Percentiles rank a stretch among this genome's conserved stretches.
These are phyloP conservation scores for Alternaria sp. DNA, from an alignment of 2,329 filamentous ascomycete genomes.

Conservation along the genomic window DNA sequence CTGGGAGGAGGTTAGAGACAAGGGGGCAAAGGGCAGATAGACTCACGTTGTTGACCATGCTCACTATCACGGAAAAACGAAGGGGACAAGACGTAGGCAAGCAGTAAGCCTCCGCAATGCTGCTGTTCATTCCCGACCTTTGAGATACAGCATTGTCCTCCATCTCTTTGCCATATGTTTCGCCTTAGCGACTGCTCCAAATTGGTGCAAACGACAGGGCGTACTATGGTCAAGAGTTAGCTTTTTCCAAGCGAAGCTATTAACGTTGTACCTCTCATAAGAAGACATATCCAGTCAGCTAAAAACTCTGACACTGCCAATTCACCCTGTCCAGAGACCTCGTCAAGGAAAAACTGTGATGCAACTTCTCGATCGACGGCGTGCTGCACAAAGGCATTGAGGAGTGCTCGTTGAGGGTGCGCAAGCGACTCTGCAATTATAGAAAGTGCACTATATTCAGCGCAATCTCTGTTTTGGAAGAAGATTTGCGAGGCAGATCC, in stretches of 20 bases:
- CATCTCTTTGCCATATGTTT: slow-evolving; percentile 28
- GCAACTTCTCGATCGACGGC: slow-evolving; percentile 17
- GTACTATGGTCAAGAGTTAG: slow-evolving; percentile 7
- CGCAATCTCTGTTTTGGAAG: too few relatives aligned
- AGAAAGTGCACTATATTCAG: slow-evolving; percentile 7
- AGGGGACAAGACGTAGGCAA: slow-evolving; percentile 22
- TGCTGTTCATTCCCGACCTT: not conserved
- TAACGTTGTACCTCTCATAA: slow-evolving; percentile 16
- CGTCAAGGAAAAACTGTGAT: slow-evolving; percentile 23
- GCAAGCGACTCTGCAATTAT: slow-evolving; percentile 23
- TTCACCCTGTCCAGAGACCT: not conserved
- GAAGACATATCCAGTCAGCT: slow-evolving; percentile 24
- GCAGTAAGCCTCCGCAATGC: slow-evolving; percentile 13
- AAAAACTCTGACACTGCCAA: slow-evolving; percentile 16
- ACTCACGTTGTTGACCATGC: slow-evolving; percentile 20
- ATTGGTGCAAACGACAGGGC: slow-evolving; percentile 19
- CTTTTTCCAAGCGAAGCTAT: too few relatives aligned
- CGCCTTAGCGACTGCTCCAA: slow-evolving; percentile 14
- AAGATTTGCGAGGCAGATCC: too few relatives aligned
- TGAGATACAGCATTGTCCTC: slow-evolving; percentile 26
- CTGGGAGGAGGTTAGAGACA: slow-evolving; percentile 6
- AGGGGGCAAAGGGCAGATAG: not conserved
- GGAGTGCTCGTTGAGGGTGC: slow-evolving; percentile 24
- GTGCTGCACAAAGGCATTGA: slow-evolving; percentile 22
- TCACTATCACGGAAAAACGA: slow-evolving; percentile 19